Evolutionary conservation across 768 basidiomycete species (phyloP).

Genomic region (Russula foetens): DNA sequence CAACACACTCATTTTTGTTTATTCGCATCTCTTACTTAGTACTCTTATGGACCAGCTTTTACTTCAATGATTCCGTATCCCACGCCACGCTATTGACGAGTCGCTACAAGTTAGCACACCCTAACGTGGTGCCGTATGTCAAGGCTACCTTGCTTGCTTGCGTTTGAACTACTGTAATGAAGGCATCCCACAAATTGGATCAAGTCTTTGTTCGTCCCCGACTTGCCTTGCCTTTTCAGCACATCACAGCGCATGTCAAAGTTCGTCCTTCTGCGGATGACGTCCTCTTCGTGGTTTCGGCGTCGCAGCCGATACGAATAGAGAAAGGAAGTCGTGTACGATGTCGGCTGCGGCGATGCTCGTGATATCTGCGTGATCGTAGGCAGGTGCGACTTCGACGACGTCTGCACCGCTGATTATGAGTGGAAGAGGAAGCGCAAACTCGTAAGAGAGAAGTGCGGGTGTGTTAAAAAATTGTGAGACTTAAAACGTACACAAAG

Average conservation of each 20-base stretch:
- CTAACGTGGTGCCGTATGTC: background rate
- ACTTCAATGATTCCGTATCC: background rate
- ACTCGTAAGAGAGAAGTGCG: background rate
- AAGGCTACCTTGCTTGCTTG: background rate
- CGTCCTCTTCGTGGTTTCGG: slow-evolving; percentile 25
- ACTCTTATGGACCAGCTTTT: background rate
- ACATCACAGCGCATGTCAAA: slow-evolving; percentile 16
- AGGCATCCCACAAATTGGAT: background rate
- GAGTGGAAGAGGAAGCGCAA: background rate
- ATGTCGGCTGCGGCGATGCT: slow-evolving; percentile 61
- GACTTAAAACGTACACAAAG: slow-evolving; percentile 50
- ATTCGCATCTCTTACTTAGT: background rate
- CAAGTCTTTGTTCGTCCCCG: background rate
- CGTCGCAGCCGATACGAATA: slow-evolving; percentile 43
- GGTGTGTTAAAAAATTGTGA: background rate
- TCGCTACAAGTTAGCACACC: background rate
- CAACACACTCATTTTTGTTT: background rate
- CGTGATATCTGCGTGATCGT: slow-evolving; percentile 67
- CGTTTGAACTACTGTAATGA: background rate
- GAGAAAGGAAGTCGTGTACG: slow-evolving; percentile 58
- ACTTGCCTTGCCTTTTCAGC: background rate
- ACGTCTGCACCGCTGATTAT: slow-evolving; percentile 66
- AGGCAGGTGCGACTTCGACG: slow-evolving; percentile 68
- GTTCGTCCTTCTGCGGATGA: slow-evolving; percentile 24
- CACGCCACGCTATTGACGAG: background rate